Base-by-base conservation (phyloP, 306 rosid species). In the Mucuna pruriens region DNA sequence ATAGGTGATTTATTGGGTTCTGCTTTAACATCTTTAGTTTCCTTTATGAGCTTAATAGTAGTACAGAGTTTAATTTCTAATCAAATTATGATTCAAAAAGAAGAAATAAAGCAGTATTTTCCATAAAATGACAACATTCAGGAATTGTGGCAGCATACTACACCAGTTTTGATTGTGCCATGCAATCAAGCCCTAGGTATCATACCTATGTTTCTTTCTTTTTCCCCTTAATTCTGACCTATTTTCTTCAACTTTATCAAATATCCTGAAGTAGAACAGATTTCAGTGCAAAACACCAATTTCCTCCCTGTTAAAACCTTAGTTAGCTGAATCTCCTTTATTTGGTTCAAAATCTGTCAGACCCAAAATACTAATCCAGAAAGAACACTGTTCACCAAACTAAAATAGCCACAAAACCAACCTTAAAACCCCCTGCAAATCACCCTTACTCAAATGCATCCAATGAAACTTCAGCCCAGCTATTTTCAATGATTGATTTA, bases 171-270 rank as follows among this genome's bases (percentile, higher is more conserved):
- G 40, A 46, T 16, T 16, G 36, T 69, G 9, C 11, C n/a, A 57
- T 29, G 31, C 3, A 29, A 57, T 57, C n/a, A 11, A 57, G 23
- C 34, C 64, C 6, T 55, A 55, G 13, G 58, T 45, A 46, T 16
- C 16, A 26, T 29, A 44, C 61, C 61, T 45, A 48, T 16, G 61
- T 31, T 71, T 49, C 61, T 29, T 46, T 49, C 9, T 29, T 29
- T 29, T 71, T 33, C 45, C 19, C 31, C 29, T 26, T 31, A 71
- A 48, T 48, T 71, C 9, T 1, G n/a, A 71, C 29, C 17, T n/a
- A n/a, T 49, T 58, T 58, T 58, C 65, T 23, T 58, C n/a, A 22
- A 23, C 25, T 58, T 58, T 71, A 71, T 71, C 62, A 71, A 49
- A 16, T 13, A 31, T 19, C 75, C 5, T 1, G 0, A 13, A 45